phyloP scores from a whole-genome alignment of 116 monocot species.

The Dioscorea cayenensis region DNA sequence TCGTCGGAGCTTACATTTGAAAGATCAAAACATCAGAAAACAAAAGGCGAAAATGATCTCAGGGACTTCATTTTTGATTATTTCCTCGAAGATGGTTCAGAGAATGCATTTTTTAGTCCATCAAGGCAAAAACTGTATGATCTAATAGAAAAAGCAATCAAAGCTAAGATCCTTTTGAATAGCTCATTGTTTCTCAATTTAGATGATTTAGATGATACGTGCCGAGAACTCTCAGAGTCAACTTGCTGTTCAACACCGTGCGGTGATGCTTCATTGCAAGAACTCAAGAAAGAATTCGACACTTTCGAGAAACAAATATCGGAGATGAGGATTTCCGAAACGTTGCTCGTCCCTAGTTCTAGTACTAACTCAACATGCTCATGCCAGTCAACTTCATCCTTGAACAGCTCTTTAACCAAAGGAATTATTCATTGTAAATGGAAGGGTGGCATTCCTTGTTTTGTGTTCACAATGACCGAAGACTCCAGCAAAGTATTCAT shows the following conservation, averaged over 20 bases:
- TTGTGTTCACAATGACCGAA: constrained; percentile 38
- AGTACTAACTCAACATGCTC: constrained; percentile 23
- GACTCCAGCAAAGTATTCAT: constrained; percentile 21
- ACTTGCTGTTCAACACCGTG: not conserved
- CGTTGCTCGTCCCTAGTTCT: constrained; percentile 18
- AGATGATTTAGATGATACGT: constrained; percentile 13
- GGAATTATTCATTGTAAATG: constrained; percentile 41
- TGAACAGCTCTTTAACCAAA: constrained; percentile 18
- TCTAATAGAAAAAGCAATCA: constrained; percentile 17
- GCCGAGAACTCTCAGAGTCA: constrained; percentile 12
- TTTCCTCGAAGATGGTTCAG: constrained; percentile 7
- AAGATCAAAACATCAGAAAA: constrained; percentile 28
- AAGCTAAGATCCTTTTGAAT: constrained; percentile 14
- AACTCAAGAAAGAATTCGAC: not conserved
- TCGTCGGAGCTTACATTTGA: constrained; percentile 20
- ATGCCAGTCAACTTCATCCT: constrained; percentile 15
- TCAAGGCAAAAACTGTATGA: constrained; percentile 32
- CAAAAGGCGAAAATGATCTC: constrained; percentile 14
- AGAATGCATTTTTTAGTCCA: constrained; percentile 16
- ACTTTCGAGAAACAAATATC: constrained; percentile 8
- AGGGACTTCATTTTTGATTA: constrained; percentile 17
- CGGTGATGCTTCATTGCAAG: constrained; percentile 4
- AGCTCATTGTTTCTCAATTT: constrained; percentile 24
- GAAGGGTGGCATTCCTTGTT: constrained; percentile 43
- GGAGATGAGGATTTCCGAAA: constrained; percentile 13